Conservation (phyloP, 106 monocot species). For the Platanthera zijinensis region DNA sequence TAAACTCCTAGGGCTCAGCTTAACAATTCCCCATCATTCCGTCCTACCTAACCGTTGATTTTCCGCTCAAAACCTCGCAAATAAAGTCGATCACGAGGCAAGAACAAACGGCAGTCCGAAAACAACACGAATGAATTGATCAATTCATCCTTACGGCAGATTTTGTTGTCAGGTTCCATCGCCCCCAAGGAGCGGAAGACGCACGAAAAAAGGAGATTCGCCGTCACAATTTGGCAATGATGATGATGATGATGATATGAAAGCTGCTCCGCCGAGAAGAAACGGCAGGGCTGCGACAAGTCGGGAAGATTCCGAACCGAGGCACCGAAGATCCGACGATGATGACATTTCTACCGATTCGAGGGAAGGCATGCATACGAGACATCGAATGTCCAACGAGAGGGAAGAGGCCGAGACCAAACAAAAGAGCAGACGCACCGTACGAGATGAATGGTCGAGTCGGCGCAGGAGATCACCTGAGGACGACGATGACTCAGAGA, state of each 20-base stretch:
- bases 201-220: slow-evolving; percentile 19
- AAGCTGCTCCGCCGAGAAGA: slow-evolving; percentile 9
- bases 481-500: neutral
- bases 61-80: neutral
- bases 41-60: neutral
- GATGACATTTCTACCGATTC: neutral
- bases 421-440: slow-evolving; percentile 8
- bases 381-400: slow-evolving; percentile 8
- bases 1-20: neutral
- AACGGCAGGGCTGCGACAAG: neutral
- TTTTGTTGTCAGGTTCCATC: slow-evolving; percentile 45
- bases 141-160: neutral
- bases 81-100: too few relatives aligned
- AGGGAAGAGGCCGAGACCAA: neutral
- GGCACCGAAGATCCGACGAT: neutral
- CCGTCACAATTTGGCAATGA: slow-evolving; percentile 1
- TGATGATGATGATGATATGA: slow-evolving; percentile 20
- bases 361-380: neutral
- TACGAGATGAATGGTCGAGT: slow-evolving; percentile 5
- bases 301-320: neutral
- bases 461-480: neutral
- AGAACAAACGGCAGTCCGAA: neutral
- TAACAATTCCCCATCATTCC: too few relatives aligned
- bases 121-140: neutral
- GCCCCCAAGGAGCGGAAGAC: slow-evolving; percentile 38